These are phyloP conservation scores for Pythium insidiosum DNA, from an alignment of 352 stramenopile species.

Conservation along the genomic window DNA sequence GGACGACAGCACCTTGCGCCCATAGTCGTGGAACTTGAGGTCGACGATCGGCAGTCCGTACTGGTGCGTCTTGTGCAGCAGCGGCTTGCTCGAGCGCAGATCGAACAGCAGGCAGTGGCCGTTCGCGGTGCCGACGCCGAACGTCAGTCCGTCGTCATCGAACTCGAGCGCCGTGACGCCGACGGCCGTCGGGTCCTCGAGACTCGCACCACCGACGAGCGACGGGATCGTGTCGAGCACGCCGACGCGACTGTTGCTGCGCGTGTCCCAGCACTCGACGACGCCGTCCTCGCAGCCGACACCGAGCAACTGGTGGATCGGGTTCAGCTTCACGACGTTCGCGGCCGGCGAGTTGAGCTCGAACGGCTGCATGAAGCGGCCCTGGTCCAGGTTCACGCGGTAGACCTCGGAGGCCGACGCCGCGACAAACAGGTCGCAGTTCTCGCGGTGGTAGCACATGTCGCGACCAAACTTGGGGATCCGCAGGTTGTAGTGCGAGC, in stretches of 20 bases:
- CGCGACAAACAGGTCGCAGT: conserved; percentile 95
- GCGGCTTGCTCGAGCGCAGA: conserved; percentile 89
- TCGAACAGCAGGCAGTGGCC: conserved; percentile 95
- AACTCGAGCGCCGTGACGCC: conserved; percentile 94
- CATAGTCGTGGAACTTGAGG: conserved; percentile 89
- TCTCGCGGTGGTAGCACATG: conserved; percentile 95
- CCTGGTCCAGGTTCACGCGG: conserved; percentile 97
- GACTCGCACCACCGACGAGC: conserved; percentile 37
- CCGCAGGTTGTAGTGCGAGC: conserved; percentile 92
- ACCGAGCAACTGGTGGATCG: conserved; percentile 86
- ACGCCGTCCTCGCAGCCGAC: conserved; percentile 92
- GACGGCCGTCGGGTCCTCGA: conserved; percentile 16
- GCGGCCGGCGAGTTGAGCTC: conserved; percentile 54
- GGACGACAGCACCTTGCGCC: conserved; percentile 88
- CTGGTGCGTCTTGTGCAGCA: conserved; percentile 96
- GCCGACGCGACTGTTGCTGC: conserved; percentile 64
- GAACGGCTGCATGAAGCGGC: conserved; percentile 90
- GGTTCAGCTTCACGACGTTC: conserved; percentile 88
- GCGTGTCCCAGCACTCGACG: conserved; percentile 95
- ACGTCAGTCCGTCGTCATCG: conserved; percentile 91
- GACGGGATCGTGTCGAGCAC: conserved; percentile 47
- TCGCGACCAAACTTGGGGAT: conserved; percentile 97
- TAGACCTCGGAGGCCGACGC: conserved; percentile 90
- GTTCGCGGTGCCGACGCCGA: conserved; percentile 92
- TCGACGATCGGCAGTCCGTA: conserved; percentile 95